These are phyloP conservation scores for Marasmius sp. DNA, from an alignment of 1,284 basidiomycete genomes.

Conservation along the genomic window DNA sequence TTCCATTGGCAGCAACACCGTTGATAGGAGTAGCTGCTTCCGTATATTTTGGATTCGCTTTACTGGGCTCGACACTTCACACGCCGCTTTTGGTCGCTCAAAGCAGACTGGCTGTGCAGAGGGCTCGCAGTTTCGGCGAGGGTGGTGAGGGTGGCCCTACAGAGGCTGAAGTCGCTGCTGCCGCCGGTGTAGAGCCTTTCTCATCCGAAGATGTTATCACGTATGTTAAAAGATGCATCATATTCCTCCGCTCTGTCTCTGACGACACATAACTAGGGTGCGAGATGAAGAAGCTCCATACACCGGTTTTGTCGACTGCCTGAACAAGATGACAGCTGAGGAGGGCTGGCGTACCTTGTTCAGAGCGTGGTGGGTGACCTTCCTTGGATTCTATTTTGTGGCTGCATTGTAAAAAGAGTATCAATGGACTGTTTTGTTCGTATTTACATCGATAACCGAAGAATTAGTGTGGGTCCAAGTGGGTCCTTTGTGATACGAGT, in stretches of 20 bases:
- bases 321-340: background rate
- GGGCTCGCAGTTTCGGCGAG: background rate
- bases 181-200: background rate
- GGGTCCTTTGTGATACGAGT: too few relatives aligned
- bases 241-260: background rate
- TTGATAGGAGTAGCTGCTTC: background rate
- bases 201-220: slow-evolving; percentile 1
- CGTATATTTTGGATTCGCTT: background rate
- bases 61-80: background rate
- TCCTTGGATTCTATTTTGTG: background rate
- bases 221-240: background rate
- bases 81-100: background rate
- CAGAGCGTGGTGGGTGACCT: slow-evolving; percentile 1
- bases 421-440: too few relatives aligned
- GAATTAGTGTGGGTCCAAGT: too few relatives aligned
- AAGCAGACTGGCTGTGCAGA: background rate
- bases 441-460: too few relatives aligned
- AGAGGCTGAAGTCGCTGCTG: background rate
- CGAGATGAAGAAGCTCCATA: background rate
- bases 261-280: background rate
- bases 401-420: too few relatives aligned
- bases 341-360: background rate
- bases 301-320: background rate
- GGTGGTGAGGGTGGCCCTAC: background rate
- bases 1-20: background rate